Evolutionary conservation across 805 yeast species (phyloP).

Genomic region (Clavispora vitiphila): DNA sequence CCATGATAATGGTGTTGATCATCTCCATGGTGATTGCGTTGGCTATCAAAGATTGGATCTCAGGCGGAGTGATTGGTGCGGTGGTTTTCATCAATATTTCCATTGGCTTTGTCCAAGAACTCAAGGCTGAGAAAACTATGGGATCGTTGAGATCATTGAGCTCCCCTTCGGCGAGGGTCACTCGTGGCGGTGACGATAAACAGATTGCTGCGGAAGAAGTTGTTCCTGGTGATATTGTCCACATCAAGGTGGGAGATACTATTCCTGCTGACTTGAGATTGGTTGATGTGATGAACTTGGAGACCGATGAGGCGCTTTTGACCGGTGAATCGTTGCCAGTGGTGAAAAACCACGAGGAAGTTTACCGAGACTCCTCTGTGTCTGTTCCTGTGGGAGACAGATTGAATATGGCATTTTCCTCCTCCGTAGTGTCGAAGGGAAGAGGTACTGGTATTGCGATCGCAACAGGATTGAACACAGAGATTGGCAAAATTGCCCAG

Average conservation of each 20-base stretch:
- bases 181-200: slow-evolving; percentile 51
- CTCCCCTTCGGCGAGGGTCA: slow-evolving; percentile 66
- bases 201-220: slow-evolving; percentile 59
- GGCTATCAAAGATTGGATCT: slow-evolving; percentile 73
- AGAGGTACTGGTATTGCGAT: slow-evolving; percentile 66
- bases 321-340: slow-evolving; percentile 67
- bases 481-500: slow-evolving; percentile 67
- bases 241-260: slow-evolving; percentile 65
- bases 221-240: slow-evolving; percentile 70
- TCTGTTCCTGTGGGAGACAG: slow-evolving; percentile 67
- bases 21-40: slow-evolving; percentile 68
- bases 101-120: slow-evolving; percentile 69
- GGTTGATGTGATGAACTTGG: slow-evolving; percentile 55
- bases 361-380: slow-evolving; percentile 27
- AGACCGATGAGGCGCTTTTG: slow-evolving; percentile 63
- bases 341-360: slow-evolving; percentile 43
- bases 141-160: slow-evolving; percentile 62
- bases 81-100: slow-evolving; percentile 59
- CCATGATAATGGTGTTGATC: slow-evolving; percentile 70
- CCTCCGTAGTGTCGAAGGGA: slow-evolving; percentile 69
- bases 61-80: slow-evolving; percentile 74
- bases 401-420: slow-evolving; percentile 63
- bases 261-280: slow-evolving; percentile 71
- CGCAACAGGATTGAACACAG: slow-evolving; percentile 65
- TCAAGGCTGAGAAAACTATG: slow-evolving; percentile 75